Base-by-base conservation (phyloP, 768 basidiomycete genomes). In the Russula sp. region DNA sequence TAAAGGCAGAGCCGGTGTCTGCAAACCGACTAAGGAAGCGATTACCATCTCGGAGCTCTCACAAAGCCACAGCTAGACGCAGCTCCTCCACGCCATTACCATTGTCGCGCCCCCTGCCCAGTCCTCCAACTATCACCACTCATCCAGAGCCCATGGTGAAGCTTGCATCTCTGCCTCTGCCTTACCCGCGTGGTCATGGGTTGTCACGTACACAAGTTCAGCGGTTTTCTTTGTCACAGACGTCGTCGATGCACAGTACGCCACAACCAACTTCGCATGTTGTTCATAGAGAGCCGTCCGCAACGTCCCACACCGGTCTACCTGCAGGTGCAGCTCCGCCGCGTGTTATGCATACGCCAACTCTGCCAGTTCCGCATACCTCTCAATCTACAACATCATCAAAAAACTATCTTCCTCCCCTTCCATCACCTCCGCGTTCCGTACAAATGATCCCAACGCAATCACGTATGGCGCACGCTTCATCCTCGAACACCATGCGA, bases 91-190 rank as follows among this genome's bases (percentile, higher is more conserved):
- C 61, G 5, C 61, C 64, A 5, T 18, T 63, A 6, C 64, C 60
- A 9, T 41, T 62, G 29, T 51, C 64, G 5, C 65, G 65, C 38
- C 65, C 65, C 25, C 59, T 64, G 6, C 64, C 64, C 1, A 63
- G 51, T 43, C 61, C 64, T 3, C 64, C 64, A 10, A 32, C 47
- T 43, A n/a, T 64, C 16, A 64, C 63, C 18, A 43, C 20, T 22
- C 43, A 56, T 13, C 10, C 63, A 45, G 60, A 62, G 10, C 60
- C 54, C n/a, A 46, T 61, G 22, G 13, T 49, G 6, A 63, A 39
- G 16, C 20, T 47, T 22, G 54, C 53, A 41, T 42, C 50, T 34
- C 46, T 16, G 32, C 54, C 63, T n/a, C 53, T 48, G 22, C 47
- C 60, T 34, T 49, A 38, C 41, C 43, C 50, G 25, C 41, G 38